These are phyloP conservation scores for Scheffersomyces titani DNA, from an alignment of 1,139 yeast genomes.

Conservation along the genomic window DNA sequence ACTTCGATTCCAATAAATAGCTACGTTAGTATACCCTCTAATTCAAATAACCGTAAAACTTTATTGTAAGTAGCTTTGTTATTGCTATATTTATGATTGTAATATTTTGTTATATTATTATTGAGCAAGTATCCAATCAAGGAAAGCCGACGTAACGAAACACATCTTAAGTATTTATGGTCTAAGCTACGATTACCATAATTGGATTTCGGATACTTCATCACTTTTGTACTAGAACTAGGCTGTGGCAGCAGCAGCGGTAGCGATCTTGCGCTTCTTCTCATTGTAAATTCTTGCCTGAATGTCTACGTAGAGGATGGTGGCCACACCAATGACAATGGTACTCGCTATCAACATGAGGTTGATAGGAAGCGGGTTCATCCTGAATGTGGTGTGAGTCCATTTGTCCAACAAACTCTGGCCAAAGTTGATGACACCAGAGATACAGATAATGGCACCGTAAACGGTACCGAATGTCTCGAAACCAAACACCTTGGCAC, in stretches of 20 bases:
- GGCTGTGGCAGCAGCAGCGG: not conserved
- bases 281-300: conserved; percentile 27
- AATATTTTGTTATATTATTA: not conserved
- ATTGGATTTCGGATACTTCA: not conserved
- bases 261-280: conserved; percentile 10
- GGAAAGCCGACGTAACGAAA: not conserved
- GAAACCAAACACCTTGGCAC: conserved; percentile 51
- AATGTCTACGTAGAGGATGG: conserved; percentile 29
- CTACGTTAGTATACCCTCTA: not conserved
- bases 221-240: too few relatives aligned
- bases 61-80: not conserved
- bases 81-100: conserved; percentile 1
- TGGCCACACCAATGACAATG: conserved; percentile 29
- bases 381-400: conserved; percentile 40
- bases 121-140: not conserved
- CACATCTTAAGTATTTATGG: not conserved
- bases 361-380: conserved; percentile 48
- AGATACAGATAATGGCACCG: conserved; percentile 43
- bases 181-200: not conserved
- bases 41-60: too few relatives aligned
- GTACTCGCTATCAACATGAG: conserved; percentile 28
- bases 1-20: too few relatives aligned
- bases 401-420: conserved; percentile 40
- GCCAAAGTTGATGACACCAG: conserved; percentile 41
- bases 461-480: conserved; percentile 51